phyloP scores from a whole-genome alignment of 495 filamentous ascomycete genomes.

The Lasiosphaeria ovina region DNA sequence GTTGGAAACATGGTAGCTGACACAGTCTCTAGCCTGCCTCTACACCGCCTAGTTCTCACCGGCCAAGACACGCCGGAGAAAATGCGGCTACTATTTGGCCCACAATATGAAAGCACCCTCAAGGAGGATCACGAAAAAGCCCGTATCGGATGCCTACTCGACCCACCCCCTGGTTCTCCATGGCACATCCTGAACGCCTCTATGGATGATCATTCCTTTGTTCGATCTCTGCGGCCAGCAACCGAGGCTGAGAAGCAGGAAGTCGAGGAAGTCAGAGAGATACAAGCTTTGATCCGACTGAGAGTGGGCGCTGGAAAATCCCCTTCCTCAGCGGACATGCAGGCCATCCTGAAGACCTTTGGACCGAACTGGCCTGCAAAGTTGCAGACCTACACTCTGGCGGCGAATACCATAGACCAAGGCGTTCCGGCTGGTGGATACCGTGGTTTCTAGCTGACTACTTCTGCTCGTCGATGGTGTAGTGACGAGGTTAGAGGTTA shows the following conservation, averaged over 20 bases:
- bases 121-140: not conserved
- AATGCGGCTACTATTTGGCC: constrained; percentile 9
- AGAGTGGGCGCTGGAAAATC: constrained; percentile 5
- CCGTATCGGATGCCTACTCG: constrained; percentile 5
- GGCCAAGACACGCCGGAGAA: constrained; percentile 13
- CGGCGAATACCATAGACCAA: constrained; percentile 5
- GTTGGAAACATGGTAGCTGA: not conserved
- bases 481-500: too few species aligned
- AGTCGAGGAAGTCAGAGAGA: constrained; percentile 10
- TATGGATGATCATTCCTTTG: not conserved
- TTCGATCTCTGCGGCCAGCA: constrained; percentile 4
- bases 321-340: not conserved
- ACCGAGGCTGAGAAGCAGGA: constrained; percentile 3
- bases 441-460: not conserved
- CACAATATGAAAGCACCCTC: constrained; percentile 3
- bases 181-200: not conserved
- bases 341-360: not conserved
- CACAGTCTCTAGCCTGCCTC: not conserved
- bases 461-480: not conserved
- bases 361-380: not conserved
- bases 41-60: constrained; percentile 5
- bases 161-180: constrained; percentile 6
- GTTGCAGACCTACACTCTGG: constrained; percentile 1
- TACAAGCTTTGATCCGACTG: constrained; percentile 3
- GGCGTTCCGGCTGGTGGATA: not conserved